Percentiles rank a stretch among this genome's conserved stretches.
These are phyloP conservation scores for Lactarius deliciosus DNA, from an alignment of 768 basidiomycete species.

Conservation along the genomic window DNA sequence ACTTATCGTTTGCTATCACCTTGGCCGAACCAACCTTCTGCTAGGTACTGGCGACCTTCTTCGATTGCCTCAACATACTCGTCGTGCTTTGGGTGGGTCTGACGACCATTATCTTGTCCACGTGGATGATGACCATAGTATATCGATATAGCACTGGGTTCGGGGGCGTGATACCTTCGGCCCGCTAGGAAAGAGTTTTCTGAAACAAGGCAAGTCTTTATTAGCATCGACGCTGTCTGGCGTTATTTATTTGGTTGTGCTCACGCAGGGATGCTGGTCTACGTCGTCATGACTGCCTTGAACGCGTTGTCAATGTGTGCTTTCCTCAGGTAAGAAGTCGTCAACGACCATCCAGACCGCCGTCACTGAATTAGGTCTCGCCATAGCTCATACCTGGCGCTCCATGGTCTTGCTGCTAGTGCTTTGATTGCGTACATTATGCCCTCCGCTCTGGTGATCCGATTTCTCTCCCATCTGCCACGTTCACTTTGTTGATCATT, in stretches of 20 bases:
- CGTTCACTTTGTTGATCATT: not conserved
- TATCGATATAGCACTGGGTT: conserved; percentile 20
- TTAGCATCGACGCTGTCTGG: not conserved
- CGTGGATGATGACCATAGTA: not conserved
- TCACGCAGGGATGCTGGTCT: conserved; percentile 25
- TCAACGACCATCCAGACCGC: not conserved
- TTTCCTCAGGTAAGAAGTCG: conserved; percentile 18
- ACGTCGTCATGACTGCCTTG: conserved; percentile 24
- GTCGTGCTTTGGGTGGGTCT: conserved; percentile 15
- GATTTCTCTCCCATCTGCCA: not conserved
- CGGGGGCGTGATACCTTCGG: conserved; percentile 14
- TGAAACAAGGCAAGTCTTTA: conserved; percentile 26
- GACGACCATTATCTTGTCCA: not conserved
- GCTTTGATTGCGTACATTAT: conserved; percentile 22
- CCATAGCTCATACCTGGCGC: conserved; percentile 5
- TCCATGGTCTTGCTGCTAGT: conserved; percentile 2
- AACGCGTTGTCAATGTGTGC: conserved; percentile 23
- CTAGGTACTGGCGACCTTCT: conserved; percentile 14
- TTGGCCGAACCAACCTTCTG: not conserved
- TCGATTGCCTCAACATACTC: conserved; percentile 23
- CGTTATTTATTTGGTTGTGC: not conserved
- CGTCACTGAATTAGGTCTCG: not conserved
- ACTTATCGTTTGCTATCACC: not conserved
- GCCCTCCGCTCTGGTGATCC: conserved; percentile 24
- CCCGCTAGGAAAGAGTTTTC: conserved; percentile 22